Base-by-base conservation (phyloP, 2,329 filamentous ascomycete species). In the Plectosphaerella sp. region DNA sequence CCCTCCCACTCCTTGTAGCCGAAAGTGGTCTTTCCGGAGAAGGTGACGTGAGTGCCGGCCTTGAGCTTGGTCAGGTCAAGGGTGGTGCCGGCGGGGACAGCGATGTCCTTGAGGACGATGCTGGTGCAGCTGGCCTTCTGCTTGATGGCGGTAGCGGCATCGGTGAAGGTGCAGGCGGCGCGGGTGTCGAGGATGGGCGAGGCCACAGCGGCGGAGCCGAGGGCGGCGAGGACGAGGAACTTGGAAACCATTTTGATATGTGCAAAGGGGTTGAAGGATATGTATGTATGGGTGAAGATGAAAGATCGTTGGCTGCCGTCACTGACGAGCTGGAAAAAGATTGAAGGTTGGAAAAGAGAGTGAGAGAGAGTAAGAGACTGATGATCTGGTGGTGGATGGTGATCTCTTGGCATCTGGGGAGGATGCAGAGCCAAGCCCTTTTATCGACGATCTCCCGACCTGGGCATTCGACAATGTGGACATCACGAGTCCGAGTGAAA, bases 21-120 rank as follows among this genome's bases (percentile, higher is more conserved):
- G 61, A 85, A 89, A 50, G 79, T 82, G n/a, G 85, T 88, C 14
- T 73, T 80, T 43, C 86, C 86, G 52, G 80, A 66, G 67, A 88
- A 88, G 59, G 78, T 80, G 56, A 87, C 51, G 66, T 73, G 14
- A 51, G 80, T 82, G 56, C 76, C 77, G 16, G 66, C 61, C 1
- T 71, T 72, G 39, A 84, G 71, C 18, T 70, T 67, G 12, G 80
- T 80, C 54, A 86, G 63, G 61, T 86, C 80, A 3, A 87, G 73
- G 3, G 82, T 84, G 10, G 69, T 68, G 20, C 81, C 81, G 7
- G 80, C 75, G 4, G 83, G 82, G 14, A 86, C 82, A 16, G 67
- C 67, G 45, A 86, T 73, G 57, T 72, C 71, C 53, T 72, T 73
- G 18, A 86, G 68, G 18, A 75, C 64, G 54, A 86, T 83, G 48